A percentile compares a stretch with the other conserved stretches of the same genome.
phyloP scores from a whole-genome alignment of 331 rosid genomes.

The Telfairia occidentalis region DNA sequence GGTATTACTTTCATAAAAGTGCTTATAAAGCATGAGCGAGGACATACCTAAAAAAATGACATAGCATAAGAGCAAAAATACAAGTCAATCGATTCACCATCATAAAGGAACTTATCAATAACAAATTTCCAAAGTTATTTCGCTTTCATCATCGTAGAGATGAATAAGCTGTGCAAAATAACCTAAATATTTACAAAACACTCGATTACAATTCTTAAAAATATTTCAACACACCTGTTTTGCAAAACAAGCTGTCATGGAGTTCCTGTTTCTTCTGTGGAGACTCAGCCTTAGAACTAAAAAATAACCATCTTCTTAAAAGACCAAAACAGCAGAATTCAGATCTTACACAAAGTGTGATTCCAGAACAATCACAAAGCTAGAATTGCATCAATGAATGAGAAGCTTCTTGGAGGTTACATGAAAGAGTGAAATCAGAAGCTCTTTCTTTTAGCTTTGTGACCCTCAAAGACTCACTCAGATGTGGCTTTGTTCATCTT shows the following conservation, averaged over 20 bases:
- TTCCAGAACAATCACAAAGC: neutral
- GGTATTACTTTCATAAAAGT: too few species aligned
- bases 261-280: neutral
- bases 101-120: too few species aligned
- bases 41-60: too few species aligned
- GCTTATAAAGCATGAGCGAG: too few species aligned
- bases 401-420: neutral
- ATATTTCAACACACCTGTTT: too few species aligned
- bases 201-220: neutral
- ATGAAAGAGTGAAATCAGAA: neutral
- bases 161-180: neutral
- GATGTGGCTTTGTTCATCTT: neutral
- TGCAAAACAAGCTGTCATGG: neutral
- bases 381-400: neutral
- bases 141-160: neutral
- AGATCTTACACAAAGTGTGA: neutral
- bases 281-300: neutral
- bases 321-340: neutral
- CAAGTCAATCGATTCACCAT: too few species aligned
- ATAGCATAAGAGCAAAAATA: too few species aligned
- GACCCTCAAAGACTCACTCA: neutral
- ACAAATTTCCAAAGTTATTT: too few species aligned
- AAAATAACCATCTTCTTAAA: neutral
- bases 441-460: neutral
- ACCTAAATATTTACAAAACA: neutral